Evolutionary conservation across 192 early-diverging fungal genomes (phyloP).

Genomic region (Coemansia sp.): DNA sequence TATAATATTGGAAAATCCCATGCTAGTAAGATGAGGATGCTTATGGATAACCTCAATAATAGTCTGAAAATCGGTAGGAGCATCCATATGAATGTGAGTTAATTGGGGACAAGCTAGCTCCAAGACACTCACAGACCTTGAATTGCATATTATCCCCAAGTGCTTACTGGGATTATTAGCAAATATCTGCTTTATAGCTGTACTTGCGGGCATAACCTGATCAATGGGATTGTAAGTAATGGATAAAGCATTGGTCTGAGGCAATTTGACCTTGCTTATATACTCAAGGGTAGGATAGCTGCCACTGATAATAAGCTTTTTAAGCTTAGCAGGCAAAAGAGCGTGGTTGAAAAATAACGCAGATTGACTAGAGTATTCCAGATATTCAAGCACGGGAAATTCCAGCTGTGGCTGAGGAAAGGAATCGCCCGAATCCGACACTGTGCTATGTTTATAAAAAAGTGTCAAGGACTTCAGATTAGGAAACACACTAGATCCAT

Average conservation of each 20-base stretch:
- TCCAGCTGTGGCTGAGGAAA: neutral
- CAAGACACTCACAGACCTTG: no score
- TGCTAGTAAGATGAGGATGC: no score
- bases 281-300: neutral
- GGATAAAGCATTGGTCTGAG: neutral
- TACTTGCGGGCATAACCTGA: neutral
- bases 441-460: neutral
- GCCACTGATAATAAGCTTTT: neutral
- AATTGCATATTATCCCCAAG: neutral
- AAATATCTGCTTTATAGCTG: neutral
- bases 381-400: neutral
- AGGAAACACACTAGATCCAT: no score
- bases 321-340: neutral
- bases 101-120: no score
- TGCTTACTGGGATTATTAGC: neutral
- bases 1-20: no score
- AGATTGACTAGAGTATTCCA: neutral
- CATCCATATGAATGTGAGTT: no score
- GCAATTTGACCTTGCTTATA: neutral
- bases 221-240: neutral
- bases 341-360: neutral
- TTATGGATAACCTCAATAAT: no score
- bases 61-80: no score
- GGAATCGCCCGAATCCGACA: neutral
- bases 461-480: neutral